Evolutionary conservation across 345 rosid species (phyloP).

Genomic region (Hypericum androsaemum): DNA sequence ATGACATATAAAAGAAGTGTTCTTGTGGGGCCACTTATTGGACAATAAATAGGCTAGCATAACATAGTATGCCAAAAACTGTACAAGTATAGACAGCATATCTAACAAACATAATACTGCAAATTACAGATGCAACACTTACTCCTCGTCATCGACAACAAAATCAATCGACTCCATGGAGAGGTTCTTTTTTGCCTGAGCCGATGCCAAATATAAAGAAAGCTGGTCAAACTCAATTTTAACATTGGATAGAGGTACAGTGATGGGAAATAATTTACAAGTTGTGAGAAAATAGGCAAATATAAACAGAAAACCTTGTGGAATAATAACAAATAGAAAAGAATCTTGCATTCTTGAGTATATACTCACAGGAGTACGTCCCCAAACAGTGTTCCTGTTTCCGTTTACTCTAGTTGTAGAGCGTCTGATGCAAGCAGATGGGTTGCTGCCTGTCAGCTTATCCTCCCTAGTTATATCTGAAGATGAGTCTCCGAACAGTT

Average conservation of each 20-base stretch:
- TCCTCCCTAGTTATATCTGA: constrained; percentile 24
- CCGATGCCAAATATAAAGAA: constrained; percentile 2
- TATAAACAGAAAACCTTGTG: no score
- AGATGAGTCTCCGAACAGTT: constrained; percentile 16
- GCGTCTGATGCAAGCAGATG: constrained; percentile 25
- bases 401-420: constrained; percentile 31
- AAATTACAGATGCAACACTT: constrained; percentile 29
- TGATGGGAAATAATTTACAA: neutral
- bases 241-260: neutral
- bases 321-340: no score
- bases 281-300: constrained; percentile 7
- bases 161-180: constrained; percentile 68
- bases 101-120: neutral
- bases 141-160: constrained; percentile 44
- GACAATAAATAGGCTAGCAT: no score
- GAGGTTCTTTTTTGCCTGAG: constrained; percentile 73
- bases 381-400: constrained; percentile 27
- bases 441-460: constrained; percentile 17
- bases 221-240: neutral
- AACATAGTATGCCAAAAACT: no score
- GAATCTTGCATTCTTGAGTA: neutral
- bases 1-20: no score
- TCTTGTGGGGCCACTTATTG: no score
- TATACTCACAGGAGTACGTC: constrained; percentile 66
- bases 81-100: no score